These are phyloP conservation scores for Colletotrichum tropicale DNA, from an alignment of 2,329 filamentous ascomycete species.

Conservation along the genomic window DNA sequence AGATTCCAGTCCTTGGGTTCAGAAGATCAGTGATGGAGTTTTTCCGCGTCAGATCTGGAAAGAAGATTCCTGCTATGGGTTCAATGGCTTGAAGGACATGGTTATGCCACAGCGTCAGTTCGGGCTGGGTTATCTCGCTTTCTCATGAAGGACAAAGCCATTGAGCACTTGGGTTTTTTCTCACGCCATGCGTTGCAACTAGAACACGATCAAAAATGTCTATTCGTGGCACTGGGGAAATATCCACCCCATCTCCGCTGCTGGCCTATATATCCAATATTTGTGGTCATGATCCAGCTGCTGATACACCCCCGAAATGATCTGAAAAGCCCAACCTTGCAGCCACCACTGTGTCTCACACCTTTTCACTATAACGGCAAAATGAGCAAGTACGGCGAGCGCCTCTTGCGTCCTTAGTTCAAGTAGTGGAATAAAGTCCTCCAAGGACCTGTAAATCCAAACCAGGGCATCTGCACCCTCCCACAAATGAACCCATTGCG, in stretches of 20 bases:
- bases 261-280: neutral
- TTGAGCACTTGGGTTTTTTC: neutral
- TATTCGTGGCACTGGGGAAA: neutral
- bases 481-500: neutral
- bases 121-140: too few relatives aligned
- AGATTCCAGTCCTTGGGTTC: neutral
- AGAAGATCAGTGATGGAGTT: too few relatives aligned
- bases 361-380: neutral
- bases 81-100: neutral
- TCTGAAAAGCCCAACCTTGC: neutral
- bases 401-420: neutral
- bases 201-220: too few relatives aligned
- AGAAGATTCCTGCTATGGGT: too few relatives aligned
- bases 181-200: neutral
- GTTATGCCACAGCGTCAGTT: too few relatives aligned
- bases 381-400: neutral
- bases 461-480: neutral
- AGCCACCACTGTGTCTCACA: constrained; percentile 10
- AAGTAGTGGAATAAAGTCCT: neutral
- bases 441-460: constrained; percentile 1
- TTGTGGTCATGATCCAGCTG: neutral
- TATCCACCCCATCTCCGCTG: constrained; percentile 6
- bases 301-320: neutral
- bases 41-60: neutral
- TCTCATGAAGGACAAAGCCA: neutral